These are phyloP conservation scores for Grosmannia serpens DNA, from an alignment of 2,329 filamentous ascomycete species.

Conservation along the genomic window DNA sequence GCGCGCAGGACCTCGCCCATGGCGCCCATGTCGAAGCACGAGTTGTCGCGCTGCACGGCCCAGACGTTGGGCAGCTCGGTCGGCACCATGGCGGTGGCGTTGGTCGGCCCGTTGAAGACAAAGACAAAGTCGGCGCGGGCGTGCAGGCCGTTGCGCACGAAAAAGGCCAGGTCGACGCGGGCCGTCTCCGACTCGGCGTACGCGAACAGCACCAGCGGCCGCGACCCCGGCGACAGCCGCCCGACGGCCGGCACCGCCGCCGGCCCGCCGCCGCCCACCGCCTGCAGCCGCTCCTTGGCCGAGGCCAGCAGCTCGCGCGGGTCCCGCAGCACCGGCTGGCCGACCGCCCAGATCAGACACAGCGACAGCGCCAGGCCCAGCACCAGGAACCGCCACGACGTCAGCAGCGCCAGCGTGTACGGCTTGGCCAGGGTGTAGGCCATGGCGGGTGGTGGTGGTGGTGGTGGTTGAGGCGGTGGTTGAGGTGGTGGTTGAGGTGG, in stretches of 20 bases:
- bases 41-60: slow-evolving; percentile 19
- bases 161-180: slow-evolving; percentile 23
- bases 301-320: neutral
- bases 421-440: neutral
- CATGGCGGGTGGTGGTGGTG: neutral
- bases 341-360: neutral
- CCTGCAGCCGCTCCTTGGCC: neutral
- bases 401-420: neutral
- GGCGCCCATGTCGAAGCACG: slow-evolving; percentile 25
- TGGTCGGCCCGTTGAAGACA: slow-evolving; percentile 24
- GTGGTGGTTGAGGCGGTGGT: neutral
- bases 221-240: neutral
- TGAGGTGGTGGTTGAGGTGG: no score
- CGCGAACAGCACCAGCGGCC: slow-evolving; percentile 22
- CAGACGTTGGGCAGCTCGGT: slow-evolving; percentile 18
- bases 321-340: neutral
- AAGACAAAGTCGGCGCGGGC: slow-evolving; percentile 27
- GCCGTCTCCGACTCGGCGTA: slow-evolving; percentile 22
- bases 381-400: neutral
- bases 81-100: slow-evolving; percentile 17
- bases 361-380: neutral
- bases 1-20: slow-evolving; percentile 22
- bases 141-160: slow-evolving; percentile 25
- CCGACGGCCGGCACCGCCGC: neutral
- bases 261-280: neutral